Evolutionary conservation across 352 stramenopile genomes (phyloP).

Genomic region (Phytophthora megakarya): DNA sequence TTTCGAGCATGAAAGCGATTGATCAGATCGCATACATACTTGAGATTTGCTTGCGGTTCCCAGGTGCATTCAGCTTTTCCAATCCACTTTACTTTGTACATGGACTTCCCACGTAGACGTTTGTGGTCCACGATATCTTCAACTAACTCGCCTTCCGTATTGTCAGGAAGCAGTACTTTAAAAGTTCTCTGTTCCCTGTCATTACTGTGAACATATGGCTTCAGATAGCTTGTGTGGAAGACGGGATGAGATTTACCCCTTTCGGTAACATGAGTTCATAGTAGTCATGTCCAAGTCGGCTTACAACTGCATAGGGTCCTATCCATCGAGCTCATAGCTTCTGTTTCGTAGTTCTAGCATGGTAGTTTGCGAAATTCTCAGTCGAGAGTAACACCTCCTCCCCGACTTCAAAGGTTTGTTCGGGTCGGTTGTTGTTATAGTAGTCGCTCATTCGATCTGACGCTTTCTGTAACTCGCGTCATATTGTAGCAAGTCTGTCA

Average conservation of each 20-base stretch:
- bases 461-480: too few species aligned
- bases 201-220: conserved; percentile 1
- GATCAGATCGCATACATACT: not conserved
- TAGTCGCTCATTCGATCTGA: too few species aligned
- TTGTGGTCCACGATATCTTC: not conserved
- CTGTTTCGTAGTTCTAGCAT: conserved; percentile 15
- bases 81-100: not conserved
- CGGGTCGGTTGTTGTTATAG: too few species aligned
- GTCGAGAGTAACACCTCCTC: too few species aligned
- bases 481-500: too few species aligned
- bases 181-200: not conserved
- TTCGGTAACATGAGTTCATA: conserved; percentile 11
- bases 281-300: conserved; percentile 7
- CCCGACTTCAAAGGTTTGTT: too few species aligned
- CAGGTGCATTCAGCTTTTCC: not conserved
- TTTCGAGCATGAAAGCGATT: not conserved
- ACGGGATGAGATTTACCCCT: conserved; percentile 16
- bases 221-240: conserved; percentile 12
- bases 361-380: conserved; percentile 6
- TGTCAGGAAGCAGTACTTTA: conserved; percentile 1
- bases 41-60: not conserved
- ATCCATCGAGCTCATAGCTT: conserved; percentile 27
- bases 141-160: not conserved
- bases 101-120: not conserved
- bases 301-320: conserved; percentile 5